Conservation (phyloP, 176 grass and related monocot genomes). For the Zea mays region Zm-B73-REFERENCE-NAM-5.0 NC_050096.1:214040001-214040500, state of each 20-base stretch:
- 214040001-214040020: neutral
- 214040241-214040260: neutral
- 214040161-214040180: neutral
- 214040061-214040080: no score
- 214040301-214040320: neutral
- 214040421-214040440: no score
- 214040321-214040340: neutral
- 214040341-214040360: no score
- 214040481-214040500: no score
- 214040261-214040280: conserved; percentile 11
- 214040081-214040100: neutral
- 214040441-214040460: no score
- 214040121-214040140: conserved; percentile 58
- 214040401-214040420: no score
- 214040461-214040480: no score
- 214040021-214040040: neutral
- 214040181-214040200: neutral
- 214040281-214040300: neutral
- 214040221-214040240: neutral
- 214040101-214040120: conserved; percentile 30
- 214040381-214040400: neutral
- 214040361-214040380: neutral
- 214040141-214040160: conserved; percentile 41
- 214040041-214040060: neutral
- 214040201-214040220: neutral